Evolutionary conservation across 2,329 filamentous ascomycete species (phyloP), one percentile per base, ranked within the genome.

Genomic region (Boeremia lycopersici): DNA sequence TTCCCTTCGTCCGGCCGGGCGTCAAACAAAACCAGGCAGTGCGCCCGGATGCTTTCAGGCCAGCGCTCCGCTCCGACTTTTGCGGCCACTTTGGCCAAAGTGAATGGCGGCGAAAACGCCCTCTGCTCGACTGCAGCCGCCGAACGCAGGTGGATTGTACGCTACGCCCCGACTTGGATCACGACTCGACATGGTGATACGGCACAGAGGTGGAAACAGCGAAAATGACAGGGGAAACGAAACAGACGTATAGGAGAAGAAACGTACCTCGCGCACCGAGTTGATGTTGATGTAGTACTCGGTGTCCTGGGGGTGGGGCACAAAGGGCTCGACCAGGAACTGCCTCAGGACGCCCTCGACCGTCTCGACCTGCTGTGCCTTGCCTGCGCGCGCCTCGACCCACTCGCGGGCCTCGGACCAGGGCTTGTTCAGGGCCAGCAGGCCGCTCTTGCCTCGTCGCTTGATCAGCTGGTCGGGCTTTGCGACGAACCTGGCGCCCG

Each of bases 231-330:
- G 6, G 23, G 38, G 10, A 28, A 43, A 47, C 49, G 45, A 52
- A 60, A 59, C 19, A 5, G 19, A 23, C 19, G 5, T 5, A 23
- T 23, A 61, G 60, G 60, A 63, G 56, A 62, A 61, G 28, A 57
- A 59, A 87, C 92, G 87, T 88, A 98, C 95, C 88, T 98, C 95
- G 84, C 95, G 90, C 74, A 96, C 93, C 62, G 95, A 98, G 86
- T 97, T 95, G 84, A 99, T 99, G 88, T 97, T 97, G 84, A 99
- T 96, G 82, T 99, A 99, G 84, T 98, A 98, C 81, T 99, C 95
- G 63, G 93, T 97, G 77, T 92, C 89, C 71, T 92, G 86, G 63
- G 93, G 89, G 81, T 99, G 95, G 72, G 93, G 95, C 61, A 98
- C 93, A 75, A 99, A 98, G 47, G 95, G 95, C 86, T 99, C 95